phyloP scores from a whole-genome alignment of 345 rosid genomes.

The Turnera subulata region DNA sequence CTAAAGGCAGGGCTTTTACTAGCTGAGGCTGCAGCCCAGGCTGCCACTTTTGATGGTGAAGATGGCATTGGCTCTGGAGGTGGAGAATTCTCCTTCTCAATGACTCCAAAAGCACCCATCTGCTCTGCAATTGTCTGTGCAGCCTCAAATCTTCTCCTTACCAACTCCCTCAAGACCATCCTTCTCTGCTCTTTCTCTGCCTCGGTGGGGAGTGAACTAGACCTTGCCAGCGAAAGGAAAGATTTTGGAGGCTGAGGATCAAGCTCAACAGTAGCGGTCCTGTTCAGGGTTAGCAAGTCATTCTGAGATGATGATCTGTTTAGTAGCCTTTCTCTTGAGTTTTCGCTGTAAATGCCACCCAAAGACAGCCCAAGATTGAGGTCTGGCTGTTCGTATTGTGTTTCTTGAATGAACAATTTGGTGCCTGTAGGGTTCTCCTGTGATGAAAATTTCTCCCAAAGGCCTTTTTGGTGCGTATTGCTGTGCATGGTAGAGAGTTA shows the following conservation, averaged over 20 bases:
- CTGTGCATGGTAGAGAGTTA: not conserved
- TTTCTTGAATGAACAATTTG: slow-evolving; percentile 1
- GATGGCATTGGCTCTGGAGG: slow-evolving; percentile 1
- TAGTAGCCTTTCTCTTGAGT: not conserved
- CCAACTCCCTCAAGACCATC: slow-evolving; percentile 5
- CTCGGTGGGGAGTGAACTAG: slow-evolving; percentile 21
- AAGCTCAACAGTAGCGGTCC: not conserved
- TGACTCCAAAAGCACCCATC: too few species aligned
- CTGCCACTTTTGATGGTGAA: slow-evolving; percentile 11
- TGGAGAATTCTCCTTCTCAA: slow-evolving; percentile 1
- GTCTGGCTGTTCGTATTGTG: slow-evolving; percentile 3
- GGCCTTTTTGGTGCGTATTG: not conserved
- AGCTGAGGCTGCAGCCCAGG: slow-evolving; percentile 24
- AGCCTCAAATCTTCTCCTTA: slow-evolving; percentile 8
- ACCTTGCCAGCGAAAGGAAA: slow-evolving; percentile 15
- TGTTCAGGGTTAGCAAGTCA: slow-evolving; percentile 5
- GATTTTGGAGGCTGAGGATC: not conserved
- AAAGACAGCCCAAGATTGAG: slow-evolving; percentile 23
- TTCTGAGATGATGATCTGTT: slow-evolving; percentile 10
- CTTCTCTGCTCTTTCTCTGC: slow-evolving; percentile 8
- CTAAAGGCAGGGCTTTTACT: slow-evolving; percentile 7
- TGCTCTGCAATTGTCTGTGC: slow-evolving; percentile 5
- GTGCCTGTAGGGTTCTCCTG: not conserved
- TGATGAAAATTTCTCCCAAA: slow-evolving; percentile 4
- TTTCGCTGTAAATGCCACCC: slow-evolving; percentile 15